Evolutionary conservation across 768 basidiomycete species (phyloP).

Genomic region (Hericium erinaceus): DNA sequence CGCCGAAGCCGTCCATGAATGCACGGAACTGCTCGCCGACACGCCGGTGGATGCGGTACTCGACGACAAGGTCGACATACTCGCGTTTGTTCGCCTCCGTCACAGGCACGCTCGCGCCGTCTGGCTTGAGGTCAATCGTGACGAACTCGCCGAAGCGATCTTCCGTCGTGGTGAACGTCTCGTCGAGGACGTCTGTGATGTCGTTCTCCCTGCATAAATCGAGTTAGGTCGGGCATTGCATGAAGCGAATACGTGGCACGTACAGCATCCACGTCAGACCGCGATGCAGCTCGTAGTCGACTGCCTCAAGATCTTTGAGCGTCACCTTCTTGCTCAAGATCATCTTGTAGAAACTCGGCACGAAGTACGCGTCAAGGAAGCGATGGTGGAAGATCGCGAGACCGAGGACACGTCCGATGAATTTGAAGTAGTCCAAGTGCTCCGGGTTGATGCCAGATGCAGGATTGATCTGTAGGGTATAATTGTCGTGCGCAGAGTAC

Average conservation of each 20-base stretch:
- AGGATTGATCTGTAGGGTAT: slow-evolving; percentile 74
- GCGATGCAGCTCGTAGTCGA: slow-evolving; percentile 60
- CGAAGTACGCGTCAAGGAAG: slow-evolving; percentile 75
- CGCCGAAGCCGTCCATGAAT: slow-evolving; percentile 79
- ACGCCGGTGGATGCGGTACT: slow-evolving; percentile 74
- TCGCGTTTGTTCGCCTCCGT: slow-evolving; percentile 73
- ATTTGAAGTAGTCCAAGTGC: slow-evolving; percentile 73
- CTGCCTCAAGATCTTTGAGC: slow-evolving; percentile 56
- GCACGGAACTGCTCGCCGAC: slow-evolving; percentile 79
- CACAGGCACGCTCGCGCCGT: slow-evolving; percentile 51
- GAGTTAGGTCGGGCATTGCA: neutral
- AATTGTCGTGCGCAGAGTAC: slow-evolving; percentile 73
- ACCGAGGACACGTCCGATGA: slow-evolving; percentile 67
- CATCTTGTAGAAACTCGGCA: slow-evolving; percentile 76
- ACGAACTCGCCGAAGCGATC: slow-evolving; percentile 70
- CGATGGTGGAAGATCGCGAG: slow-evolving; percentile 71
- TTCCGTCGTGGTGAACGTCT: slow-evolving; percentile 62
- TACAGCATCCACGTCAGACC: slow-evolving; percentile 72
- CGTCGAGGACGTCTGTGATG: slow-evolving; percentile 66
- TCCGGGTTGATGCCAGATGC: slow-evolving; percentile 70
- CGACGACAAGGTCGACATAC: slow-evolving; percentile 69
- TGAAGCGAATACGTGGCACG: slow-evolving; percentile 20
- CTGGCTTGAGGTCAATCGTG: slow-evolving; percentile 54
- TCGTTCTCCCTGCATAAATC: slow-evolving; percentile 49
- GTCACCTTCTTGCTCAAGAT: slow-evolving; percentile 52